Evolutionary conservation across 2,329 filamentous ascomycete species (phyloP), one percentile per base, ranked within the genome.

Genomic region (Botrytis deweyae): DNA sequence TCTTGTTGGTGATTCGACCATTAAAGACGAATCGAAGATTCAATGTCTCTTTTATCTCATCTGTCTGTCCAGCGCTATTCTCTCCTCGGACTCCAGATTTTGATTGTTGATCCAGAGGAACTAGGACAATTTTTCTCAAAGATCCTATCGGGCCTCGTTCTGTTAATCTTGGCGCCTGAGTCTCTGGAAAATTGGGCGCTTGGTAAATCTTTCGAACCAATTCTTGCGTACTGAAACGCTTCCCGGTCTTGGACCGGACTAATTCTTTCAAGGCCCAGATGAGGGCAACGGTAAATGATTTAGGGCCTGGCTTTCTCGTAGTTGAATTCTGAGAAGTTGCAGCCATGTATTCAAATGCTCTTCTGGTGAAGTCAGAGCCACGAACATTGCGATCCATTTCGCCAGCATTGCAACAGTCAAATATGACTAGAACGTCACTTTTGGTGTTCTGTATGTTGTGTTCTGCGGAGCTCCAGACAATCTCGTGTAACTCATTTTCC

Each of bases 331-430:
- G 62, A 8, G 52, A 66, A 49, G 67, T 61, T 42, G 76, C 73
- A 6, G 77, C 75, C 14, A 77, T 66, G 70, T 75, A 76, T 59
- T 77, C 76, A n/a, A 76, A 78, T 29, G 73, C 69, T 62, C 76
- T 74, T 36, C 18, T 40, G 18, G n/a, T 42, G 20, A 66, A 58
- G n/a, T n/a, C 64, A 29, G 40, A 29, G 8, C 61, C 72, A 29
- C 72, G 46, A 52, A 63, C 64, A 36, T 33, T 33, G 6, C 36
- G 70, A 25, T 65, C 46, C 36, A 78, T 67, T 29, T 74, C 69
- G 12, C 69, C 71, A 2, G 77, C 75, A 65, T 76, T 65, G n/a
- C 77, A 78, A 66, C 76, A 78, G 49, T 78, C 77, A 64, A 78
- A 77, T 7, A 77, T 76, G 0, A 76, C 69, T 2, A 78, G 58